These are phyloP conservation scores for Linnemannia exigua DNA, from an alignment of 192 early-diverging fungal genomes.

Conservation along the genomic window DNA sequence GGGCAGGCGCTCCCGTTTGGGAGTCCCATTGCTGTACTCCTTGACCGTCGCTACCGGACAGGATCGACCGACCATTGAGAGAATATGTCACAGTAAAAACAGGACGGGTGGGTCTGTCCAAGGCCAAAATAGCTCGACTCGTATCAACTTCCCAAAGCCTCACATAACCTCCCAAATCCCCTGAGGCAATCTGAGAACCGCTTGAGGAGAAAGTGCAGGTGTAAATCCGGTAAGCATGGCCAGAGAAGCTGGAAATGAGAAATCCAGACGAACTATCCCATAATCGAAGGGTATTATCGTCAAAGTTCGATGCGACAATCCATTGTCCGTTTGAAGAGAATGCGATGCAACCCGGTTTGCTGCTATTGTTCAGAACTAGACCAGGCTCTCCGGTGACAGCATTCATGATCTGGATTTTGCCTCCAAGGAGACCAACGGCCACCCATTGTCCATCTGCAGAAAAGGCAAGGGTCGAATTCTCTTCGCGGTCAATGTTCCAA, in stretches of 20 bases:
- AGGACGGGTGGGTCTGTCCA: background rate
- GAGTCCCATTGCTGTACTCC: background rate
- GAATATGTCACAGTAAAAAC: background rate
- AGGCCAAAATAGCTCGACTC: background rate
- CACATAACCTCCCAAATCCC: background rate
- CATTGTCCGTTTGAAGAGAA: background rate
- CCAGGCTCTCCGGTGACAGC: background rate
- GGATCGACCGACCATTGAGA: background rate
- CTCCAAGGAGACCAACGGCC: no score
- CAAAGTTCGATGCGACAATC: background rate
- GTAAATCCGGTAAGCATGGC: background rate
- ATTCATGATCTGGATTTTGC: background rate
- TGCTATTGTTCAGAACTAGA: background rate
- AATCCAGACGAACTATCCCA: background rate
- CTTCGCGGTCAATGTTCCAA: background rate
- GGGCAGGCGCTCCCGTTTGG: background rate
- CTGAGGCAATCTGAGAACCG: background rate
- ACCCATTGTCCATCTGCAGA: background rate
- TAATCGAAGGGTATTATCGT: background rate
- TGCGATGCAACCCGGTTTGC: background rate
- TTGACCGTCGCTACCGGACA: background rate
- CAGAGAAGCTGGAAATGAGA: background rate
- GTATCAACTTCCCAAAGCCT: background rate
- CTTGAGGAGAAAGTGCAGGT: background rate
- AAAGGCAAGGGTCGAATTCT: background rate